Conservation (phyloP, 441 rosid species). For the Flueggea neowawraea region DNA sequence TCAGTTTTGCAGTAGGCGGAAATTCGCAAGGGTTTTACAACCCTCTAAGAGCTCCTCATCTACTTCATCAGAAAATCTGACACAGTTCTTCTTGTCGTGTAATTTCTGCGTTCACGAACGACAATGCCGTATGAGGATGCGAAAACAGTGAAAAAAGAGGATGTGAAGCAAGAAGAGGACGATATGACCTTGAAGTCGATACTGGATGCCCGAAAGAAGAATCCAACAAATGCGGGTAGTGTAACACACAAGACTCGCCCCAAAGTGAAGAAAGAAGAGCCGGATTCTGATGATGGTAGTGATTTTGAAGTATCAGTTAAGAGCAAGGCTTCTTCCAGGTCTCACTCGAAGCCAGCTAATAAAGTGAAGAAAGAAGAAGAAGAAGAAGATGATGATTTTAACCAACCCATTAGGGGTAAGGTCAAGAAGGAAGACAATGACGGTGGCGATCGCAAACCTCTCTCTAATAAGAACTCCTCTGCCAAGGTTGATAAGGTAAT, state of each 20-base stretch:
- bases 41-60: too few relatives aligned
- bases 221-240: conserved; percentile 33
- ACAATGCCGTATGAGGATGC: conserved; percentile 67
- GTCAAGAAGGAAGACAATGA: conserved; percentile 6
- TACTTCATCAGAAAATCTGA: too few relatives aligned
- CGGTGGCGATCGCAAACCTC: conserved; percentile 44
- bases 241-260: conserved; percentile 32
- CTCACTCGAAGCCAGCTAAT: too few relatives aligned
- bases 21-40: too few relatives aligned
- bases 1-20: too few relatives aligned
- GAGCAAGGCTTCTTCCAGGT: too few relatives aligned
- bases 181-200: conserved; percentile 53
- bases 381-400: conserved; percentile 4
- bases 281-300: background rate
- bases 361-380: too few relatives aligned
- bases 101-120: background rate
- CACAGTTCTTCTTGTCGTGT: background rate
- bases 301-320: too few relatives aligned
- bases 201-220: conserved; percentile 43
- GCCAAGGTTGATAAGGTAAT: conserved; percentile 33
- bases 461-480: conserved; percentile 37
- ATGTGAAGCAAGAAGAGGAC: conserved; percentile 27
- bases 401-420: conserved; percentile 20
- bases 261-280: conserved; percentile 38
- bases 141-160: conserved; percentile 22